These are phyloP conservation scores for Dictyostelium intermedium DNA, from an alignment of 78 protist genomes.

Conservation along the genomic window DNA sequence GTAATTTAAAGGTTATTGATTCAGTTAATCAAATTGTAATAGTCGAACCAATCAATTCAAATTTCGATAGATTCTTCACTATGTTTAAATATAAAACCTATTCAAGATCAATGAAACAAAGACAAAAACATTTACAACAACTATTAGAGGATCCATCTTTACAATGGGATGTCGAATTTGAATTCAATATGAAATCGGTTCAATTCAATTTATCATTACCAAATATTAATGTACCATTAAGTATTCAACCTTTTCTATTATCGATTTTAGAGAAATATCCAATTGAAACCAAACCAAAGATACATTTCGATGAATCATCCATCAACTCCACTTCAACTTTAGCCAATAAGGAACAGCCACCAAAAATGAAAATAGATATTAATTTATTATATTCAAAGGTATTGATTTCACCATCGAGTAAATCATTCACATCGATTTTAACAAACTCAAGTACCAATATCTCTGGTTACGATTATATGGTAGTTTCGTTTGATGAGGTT, in stretches of 20 bases:
- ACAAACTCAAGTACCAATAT: background rate
- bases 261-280: background rate
- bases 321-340: background rate
- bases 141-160: background rate
- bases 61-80: background rate
- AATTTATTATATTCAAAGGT: background rate
- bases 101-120: background rate
- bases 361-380: conserved; percentile 16
- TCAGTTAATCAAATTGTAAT: background rate
- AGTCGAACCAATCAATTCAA: background rate
- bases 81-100: conserved; percentile 26
- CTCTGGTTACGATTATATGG: background rate
- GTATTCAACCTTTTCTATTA: background rate
- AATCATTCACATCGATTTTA: background rate
- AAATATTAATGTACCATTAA: background rate
- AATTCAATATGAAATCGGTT: conserved; percentile 10
- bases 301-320: background rate
- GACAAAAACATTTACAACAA: background rate
- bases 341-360: background rate
- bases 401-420: background rate
- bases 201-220: background rate
- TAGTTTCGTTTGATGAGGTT: background rate
- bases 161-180: conserved; percentile 9
- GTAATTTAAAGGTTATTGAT: background rate
- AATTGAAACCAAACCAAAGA: background rate